Base-by-base conservation (phyloP, 192 early-diverging fungal genomes). In the Linnemannia schmuckeri region DNA sequence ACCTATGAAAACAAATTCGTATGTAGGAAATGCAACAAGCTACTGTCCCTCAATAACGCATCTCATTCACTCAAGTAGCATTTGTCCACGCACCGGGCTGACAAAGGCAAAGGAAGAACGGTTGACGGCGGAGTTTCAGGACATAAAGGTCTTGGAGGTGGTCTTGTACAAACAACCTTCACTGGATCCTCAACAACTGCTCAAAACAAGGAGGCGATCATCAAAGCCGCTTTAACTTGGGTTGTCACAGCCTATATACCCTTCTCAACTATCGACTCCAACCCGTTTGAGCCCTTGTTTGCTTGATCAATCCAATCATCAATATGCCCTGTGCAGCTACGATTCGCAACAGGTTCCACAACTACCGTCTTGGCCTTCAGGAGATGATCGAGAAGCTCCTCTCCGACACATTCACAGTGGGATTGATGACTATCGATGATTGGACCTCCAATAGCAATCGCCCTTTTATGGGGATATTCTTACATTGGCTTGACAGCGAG, bases 171-270 rank as follows among this genome's bases (percentile, higher is more conserved):
- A 54, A 35, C 73, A 74, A 74, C 73, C 3, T 52, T 54, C 27
- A 52, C 44, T 54, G 46, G 73, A 41, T 37, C 73, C 30, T 15
- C 73, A 33, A 33, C 30, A 54, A 55, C 73, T 46, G 12, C 5
- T 30, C 46, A 47, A 54, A 74, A 54, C 33, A 47, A 20, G 44
- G 49, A 74, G 49, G 73, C 46, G 0, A 35, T 74, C 42, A 54
- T 54, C 47, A 74, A 47, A 1, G 73, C 73, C n/a, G 73, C 73
- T 30, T 37, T 74, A 35, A 54, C 44, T 27, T 74, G 73, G 73
- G 30, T 74, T 10, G 47, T 54, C 15, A 18, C 49, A 37, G 74
- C 8, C 35, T 52, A 75, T 35, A 20, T 74, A 18, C 73, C 73
- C 24, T 75, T 57, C 74, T 75, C 74, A 20, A 40, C 52, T 38